Evolutionary conservation across 768 basidiomycete species (phyloP), one percentile per base, ranked within the genome.

Genomic region (Pisolithus orientalis): DNA sequence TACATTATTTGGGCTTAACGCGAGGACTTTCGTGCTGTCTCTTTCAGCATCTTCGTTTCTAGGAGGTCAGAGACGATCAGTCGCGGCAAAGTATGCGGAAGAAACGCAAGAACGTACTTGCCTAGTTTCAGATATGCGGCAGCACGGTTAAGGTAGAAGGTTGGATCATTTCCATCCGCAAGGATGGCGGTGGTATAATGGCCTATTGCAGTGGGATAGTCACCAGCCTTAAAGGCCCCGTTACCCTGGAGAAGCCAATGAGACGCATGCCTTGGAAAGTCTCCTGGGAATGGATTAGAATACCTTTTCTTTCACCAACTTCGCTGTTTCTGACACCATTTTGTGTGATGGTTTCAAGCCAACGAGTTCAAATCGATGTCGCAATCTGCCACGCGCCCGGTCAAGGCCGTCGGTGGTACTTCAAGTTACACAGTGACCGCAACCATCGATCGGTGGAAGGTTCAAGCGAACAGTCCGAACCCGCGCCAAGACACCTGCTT

Each of bases 121-220:
- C 83, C 85, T 72, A 95, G 80, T 77, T 93, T 94, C 55, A 97
- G 78, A 73, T 94, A 94, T 27, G 92, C 90, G 34, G 90, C 88
- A 3, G 92, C 90, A 42, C 94, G 82, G 64, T 97, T 97, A 32
- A 94, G 75, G 32, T 86, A 83, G 57, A 85, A 88, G 0, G 90
- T 87, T n/a, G 80, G 73, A 60, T 95, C 90, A 0, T 65, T 72
- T 10, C 72, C 65, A 67, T 94, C 85, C 2, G 84, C 79, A 17
- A 90, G 66, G 43, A 87, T 82, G 4, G 94, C 94, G 1, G 80
- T 71, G 31, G 89, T 87, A 70, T 96, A 97, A 64, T 91, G 85
- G 0, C 91, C 92, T 47, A 97, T 78, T 0, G 93, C 90, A 28
- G 75, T 73, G 1, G 83, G 80, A 66, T 80, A 94, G 64, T 94